phyloP scores from a whole-genome alignment of 129 eudicot species.

The Chrysanthemum lavandulifolium region DNA sequence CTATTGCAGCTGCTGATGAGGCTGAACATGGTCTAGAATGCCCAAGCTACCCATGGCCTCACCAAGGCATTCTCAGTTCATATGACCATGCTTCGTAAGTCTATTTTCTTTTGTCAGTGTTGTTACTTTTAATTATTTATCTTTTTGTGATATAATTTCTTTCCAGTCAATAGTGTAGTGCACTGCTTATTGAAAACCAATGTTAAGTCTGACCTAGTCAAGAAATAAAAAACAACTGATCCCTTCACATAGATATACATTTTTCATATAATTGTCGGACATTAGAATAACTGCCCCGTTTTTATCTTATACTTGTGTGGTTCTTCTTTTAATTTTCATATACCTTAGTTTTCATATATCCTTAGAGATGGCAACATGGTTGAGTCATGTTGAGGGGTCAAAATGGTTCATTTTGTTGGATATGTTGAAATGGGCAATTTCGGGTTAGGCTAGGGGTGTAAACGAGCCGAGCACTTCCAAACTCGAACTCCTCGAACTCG shows the following conservation, averaged over 20 bases:
- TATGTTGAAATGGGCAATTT: neutral
- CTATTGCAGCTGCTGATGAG: slow-evolving; percentile 80
- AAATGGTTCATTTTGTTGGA: neutral
- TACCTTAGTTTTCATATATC: neutral
- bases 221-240: neutral
- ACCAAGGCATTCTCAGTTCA: slow-evolving; percentile 86
- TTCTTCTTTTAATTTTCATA: neutral
- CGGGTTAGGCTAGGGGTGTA: too few relatives aligned
- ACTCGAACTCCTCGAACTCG: too few relatives aligned
- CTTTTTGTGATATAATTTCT: neutral
- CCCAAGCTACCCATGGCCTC: slow-evolving; percentile 95
- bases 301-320: neutral
- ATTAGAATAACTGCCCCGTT: neutral
- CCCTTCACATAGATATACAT: neutral
- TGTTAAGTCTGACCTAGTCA: neutral
- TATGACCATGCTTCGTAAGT: slow-evolving; percentile 93
- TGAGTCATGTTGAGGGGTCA: neutral
- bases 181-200: neutral
- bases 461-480: too few relatives aligned
- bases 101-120: neutral
- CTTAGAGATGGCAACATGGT: slow-evolving; percentile 7
- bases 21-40: slow-evolving; percentile 90
- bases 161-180: neutral
- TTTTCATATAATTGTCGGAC: neutral
- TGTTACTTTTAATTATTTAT: neutral